These are phyloP conservation scores for Tagetes erecta DNA, from an alignment of 129 eudicot species.

Conservation along the genomic window DNA sequence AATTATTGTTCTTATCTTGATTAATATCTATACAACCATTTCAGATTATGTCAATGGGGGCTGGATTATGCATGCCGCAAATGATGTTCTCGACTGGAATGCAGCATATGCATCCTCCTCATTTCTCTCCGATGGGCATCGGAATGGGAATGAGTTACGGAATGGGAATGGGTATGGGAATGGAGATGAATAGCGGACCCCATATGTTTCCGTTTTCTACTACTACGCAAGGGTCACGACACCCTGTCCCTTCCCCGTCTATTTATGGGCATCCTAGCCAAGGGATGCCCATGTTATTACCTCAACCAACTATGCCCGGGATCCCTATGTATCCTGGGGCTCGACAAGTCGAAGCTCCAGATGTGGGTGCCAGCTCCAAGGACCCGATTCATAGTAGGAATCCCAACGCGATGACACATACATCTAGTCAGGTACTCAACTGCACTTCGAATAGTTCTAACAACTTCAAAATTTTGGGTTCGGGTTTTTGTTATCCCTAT, in stretches of 20 bases:
- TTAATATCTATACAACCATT: slow-evolving; percentile 1
- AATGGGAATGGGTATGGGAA: slow-evolving; percentile 62
- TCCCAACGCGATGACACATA: slow-evolving; percentile 32
- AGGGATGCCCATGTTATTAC: slow-evolving; percentile 57
- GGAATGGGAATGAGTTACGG: slow-evolving; percentile 69
- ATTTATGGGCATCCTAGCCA: slow-evolving; percentile 43
- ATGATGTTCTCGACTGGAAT: slow-evolving; percentile 90
- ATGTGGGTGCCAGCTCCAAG: slow-evolving; percentile 39
- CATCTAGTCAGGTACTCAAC: slow-evolving; percentile 55
- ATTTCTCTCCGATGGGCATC: slow-evolving; percentile 83
- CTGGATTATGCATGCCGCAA: slow-evolving; percentile 79
- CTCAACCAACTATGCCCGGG: slow-evolving; percentile 50
- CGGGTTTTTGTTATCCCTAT: no score
- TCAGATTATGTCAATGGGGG: slow-evolving; percentile 97
- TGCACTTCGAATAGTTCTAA: no score
- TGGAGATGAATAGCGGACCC: slow-evolving; percentile 56
- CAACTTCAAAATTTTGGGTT: no score
- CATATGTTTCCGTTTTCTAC: slow-evolving; percentile 49
- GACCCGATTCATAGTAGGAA: slow-evolving; percentile 30
- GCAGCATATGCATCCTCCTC: slow-evolving; percentile 84
- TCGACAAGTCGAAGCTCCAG: slow-evolving; percentile 29
- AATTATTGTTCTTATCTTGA: slow-evolving; percentile 8
- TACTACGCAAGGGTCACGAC: slow-evolving; percentile 48
- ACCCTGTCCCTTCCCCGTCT: slow-evolving; percentile 39
- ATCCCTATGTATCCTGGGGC: slow-evolving; percentile 40